phyloP scores from a whole-genome alignment of 139 green algal genomes.

The Desmodesmus armatus region DNA sequence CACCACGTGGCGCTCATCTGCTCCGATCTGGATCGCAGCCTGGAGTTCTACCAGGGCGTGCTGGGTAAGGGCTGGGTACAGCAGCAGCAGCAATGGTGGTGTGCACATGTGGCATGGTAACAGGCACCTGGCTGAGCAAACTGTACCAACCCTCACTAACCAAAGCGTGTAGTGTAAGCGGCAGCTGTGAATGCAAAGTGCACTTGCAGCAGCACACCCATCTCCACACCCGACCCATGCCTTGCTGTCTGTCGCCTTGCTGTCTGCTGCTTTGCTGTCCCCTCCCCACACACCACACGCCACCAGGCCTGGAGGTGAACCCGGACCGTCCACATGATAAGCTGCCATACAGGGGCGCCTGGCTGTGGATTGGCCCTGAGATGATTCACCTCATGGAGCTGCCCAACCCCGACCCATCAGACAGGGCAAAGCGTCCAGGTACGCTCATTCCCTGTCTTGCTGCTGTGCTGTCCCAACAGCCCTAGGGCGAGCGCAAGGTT shows the following conservation, averaged over 20 bases:
- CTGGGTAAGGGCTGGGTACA: conserved; percentile 67
- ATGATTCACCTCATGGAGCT: conserved; percentile 96
- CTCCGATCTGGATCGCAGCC: conserved; percentile 77
- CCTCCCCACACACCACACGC: not conserved
- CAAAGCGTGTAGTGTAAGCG: not conserved
- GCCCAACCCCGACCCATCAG: conserved; percentile 80
- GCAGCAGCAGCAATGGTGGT: no score
- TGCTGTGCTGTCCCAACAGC: no score
- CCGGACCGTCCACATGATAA: conserved; percentile 85
- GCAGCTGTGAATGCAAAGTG: not conserved
- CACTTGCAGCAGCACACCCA: not conserved
- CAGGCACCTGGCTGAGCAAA: no score
- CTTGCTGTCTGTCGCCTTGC: not conserved
- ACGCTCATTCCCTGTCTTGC: no score
- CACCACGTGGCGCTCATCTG: conserved; percentile 92
- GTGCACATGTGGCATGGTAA: not conserved
- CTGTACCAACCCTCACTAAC: not conserved
- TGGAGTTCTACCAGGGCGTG: conserved; percentile 86
- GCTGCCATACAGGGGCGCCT: conserved; percentile 90
- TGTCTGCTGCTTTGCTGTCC: not conserved
- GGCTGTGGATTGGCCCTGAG: conserved; percentile 80
- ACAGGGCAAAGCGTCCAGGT: conserved; percentile 26
- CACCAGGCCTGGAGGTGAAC: conserved; percentile 79
- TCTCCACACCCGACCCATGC: not conserved
- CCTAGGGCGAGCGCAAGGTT: no score